These are phyloP conservation scores for Aulographum hederae DNA, from an alignment of 2,329 filamentous ascomycete species.

Conservation along the genomic window DNA sequence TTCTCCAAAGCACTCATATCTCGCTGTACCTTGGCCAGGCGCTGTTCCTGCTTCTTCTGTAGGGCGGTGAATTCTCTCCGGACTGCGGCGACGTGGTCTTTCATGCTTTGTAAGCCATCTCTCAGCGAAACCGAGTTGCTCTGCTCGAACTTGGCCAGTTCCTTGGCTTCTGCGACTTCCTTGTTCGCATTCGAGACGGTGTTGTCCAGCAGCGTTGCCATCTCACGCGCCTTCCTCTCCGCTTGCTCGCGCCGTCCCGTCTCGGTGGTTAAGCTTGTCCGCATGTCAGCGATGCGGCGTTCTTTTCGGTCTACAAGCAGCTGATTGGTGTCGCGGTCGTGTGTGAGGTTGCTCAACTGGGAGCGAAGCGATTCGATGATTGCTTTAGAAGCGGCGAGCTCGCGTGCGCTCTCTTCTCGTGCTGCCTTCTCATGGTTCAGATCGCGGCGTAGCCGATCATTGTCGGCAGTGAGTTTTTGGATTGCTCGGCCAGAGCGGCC, in stretches of 20 bases:
- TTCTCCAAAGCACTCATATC: slow-evolving; percentile 27
- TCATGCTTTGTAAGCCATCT: slow-evolving; percentile 27
- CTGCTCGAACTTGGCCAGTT: slow-evolving; percentile 30
- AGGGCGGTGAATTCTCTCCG: slow-evolving; percentile 1
- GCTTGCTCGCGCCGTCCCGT: slow-evolving; percentile 39
- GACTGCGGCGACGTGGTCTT: slow-evolving; percentile 1
- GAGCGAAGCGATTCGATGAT: slow-evolving; percentile 41
- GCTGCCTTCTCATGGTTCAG: slow-evolving; percentile 15
- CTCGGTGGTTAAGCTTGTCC: slow-evolving; percentile 42
- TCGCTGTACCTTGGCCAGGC: slow-evolving; percentile 20
- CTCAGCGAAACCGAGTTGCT: slow-evolving; percentile 48
- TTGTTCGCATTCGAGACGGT: slow-evolving; percentile 34
- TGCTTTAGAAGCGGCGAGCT: slow-evolving; percentile 44
- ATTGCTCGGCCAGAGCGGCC: slow-evolving; percentile 24
- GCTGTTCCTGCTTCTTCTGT: slow-evolving; percentile 1
- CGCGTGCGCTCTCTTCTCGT: slow-evolving; percentile 47
- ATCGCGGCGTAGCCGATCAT: slow-evolving; percentile 54
- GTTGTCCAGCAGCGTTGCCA: slow-evolving; percentile 45
- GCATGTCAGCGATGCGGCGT: slow-evolving; percentile 48
- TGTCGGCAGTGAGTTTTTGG: slow-evolving; percentile 57
- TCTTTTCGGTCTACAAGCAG: slow-evolving; percentile 49
- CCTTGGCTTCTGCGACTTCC: slow-evolving; percentile 36
- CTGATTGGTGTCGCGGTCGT: slow-evolving; percentile 50
- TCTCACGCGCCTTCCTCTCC: slow-evolving; percentile 32
- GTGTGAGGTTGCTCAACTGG: slow-evolving; percentile 45